Base-by-base conservation (phyloP, 1,139 yeast species). In the Kodamaea derodonti region DNA sequence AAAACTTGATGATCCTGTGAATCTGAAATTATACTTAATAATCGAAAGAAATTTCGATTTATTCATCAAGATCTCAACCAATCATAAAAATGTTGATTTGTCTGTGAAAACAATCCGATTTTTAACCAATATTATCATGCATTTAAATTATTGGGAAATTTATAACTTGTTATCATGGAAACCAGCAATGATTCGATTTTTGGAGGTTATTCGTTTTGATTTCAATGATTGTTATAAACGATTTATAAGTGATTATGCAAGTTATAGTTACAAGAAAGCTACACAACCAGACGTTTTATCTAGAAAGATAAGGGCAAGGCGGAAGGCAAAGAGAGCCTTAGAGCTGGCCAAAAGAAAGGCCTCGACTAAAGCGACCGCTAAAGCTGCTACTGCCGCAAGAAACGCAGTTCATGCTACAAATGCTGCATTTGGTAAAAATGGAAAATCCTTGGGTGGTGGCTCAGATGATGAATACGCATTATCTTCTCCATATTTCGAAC, bases 61-160 rank as follows among this genome's bases (percentile, higher is more conserved):
- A 1, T 54, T 69, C 36, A 59, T 69, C 22, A 60, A 54, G 34
- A 44, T 68, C 6, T 49, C 72, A 3, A 60, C 69, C 13, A 54
- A 54, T 33, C 53, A 55, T 39, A 48, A 50, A 27, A 51, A 54
- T 25, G 53, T 69, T 26, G 62, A 54, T 4, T 45, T 69, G 14
- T 56, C 72, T 4, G 55, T 72, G 0, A 47, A 43, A 29, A 51
- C 69, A 3, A 65, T 69, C 17, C 49, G 73, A 24, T 68, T 67
- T 38, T 52, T 69, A 37, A 67, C 75, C 7, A 52, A 52, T 8
- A 53, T 68, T 2, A 47, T 68, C 15, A 65, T 67, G 72, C 48
- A 49, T 31, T 48, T 68, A 32, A 69, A 67, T 42, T 69, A 69
- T 47, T 69, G 75, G 75, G 75, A 69, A 41, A 43, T 69, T 15